These are phyloP conservation scores for Talaromyces liani DNA, from an alignment of 495 filamentous ascomycete species.

Conservation along the genomic window DNA sequence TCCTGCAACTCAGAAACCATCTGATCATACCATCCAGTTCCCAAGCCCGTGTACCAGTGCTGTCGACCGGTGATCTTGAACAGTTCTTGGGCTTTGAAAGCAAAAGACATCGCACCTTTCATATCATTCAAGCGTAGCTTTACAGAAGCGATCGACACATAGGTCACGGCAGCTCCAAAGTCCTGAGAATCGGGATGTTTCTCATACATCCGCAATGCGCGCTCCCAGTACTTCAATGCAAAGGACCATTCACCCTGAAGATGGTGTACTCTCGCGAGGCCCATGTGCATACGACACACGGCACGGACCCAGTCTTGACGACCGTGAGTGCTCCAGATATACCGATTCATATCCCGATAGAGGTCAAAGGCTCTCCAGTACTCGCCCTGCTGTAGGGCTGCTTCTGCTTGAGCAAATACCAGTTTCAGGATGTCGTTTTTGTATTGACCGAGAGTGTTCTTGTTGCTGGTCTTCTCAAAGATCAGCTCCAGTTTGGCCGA, in stretches of 20 bases:
- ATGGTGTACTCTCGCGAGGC: background rate
- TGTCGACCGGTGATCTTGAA: background rate
- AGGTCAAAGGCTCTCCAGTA: background rate
- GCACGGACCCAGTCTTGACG: background rate
- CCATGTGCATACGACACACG: background rate
- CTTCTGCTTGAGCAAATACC: background rate
- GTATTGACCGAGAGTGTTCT: background rate
- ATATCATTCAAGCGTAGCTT: background rate
- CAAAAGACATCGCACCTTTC: background rate
- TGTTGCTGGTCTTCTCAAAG: background rate
- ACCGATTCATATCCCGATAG: background rate
- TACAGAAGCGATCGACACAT: background rate
- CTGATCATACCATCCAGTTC: slow-evolving; percentile 8
- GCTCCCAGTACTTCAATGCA: slow-evolving; percentile 1
- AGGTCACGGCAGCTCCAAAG: background rate
- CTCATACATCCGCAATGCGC: background rate
- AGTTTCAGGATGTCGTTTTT: background rate
- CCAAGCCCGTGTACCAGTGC: background rate
- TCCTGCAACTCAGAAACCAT: background rate
- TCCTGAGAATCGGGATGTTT: background rate
- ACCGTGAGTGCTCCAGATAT: background rate
- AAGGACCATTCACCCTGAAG: background rate
- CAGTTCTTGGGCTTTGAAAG: background rate
- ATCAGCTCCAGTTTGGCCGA: background rate
- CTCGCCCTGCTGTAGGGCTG: background rate